These are phyloP conservation scores for Rosa rugosa DNA, from an alignment of 306 rosid genomes.

Conservation along the genomic window DNA sequence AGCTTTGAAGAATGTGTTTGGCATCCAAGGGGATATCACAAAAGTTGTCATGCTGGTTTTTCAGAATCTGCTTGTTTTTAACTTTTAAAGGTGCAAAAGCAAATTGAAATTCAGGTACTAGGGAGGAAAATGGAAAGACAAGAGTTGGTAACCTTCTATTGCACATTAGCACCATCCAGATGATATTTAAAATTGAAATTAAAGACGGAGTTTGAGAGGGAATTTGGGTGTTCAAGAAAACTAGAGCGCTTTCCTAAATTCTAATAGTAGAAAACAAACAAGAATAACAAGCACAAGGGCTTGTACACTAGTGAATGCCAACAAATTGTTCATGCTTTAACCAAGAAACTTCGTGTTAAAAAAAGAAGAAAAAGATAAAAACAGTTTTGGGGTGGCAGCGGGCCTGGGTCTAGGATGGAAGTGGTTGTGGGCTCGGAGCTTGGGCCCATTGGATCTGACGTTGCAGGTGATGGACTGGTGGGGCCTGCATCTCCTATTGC, in stretches of 20 bases:
- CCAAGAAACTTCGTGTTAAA: background rate
- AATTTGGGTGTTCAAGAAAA: background rate
- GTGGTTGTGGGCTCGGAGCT: no score
- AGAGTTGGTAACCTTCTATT: background rate
- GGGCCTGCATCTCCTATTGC: no score
- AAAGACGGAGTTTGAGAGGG: background rate
- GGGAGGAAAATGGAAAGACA: background rate
- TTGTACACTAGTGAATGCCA: background rate
- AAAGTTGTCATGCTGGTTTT: constrained; percentile 24
- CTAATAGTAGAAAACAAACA: background rate
- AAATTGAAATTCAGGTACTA: background rate
- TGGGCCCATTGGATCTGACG: no score
- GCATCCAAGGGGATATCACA: constrained; percentile 54
- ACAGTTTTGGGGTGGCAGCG: no score
- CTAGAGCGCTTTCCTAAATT: background rate
- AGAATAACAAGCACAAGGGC: background rate
- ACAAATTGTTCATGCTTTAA: background rate
- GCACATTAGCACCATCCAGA: background rate
- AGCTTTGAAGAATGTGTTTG: constrained; percentile 32
- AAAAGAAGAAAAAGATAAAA: no score
- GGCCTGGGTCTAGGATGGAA: no score
- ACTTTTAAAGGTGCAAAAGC: background rate
- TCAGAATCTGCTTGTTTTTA: constrained; percentile 20
- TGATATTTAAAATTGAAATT: background rate
- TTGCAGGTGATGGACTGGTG: no score